phyloP scores from a whole-genome alignment of 345 rosid genomes.

The Populus nigra region DNA sequence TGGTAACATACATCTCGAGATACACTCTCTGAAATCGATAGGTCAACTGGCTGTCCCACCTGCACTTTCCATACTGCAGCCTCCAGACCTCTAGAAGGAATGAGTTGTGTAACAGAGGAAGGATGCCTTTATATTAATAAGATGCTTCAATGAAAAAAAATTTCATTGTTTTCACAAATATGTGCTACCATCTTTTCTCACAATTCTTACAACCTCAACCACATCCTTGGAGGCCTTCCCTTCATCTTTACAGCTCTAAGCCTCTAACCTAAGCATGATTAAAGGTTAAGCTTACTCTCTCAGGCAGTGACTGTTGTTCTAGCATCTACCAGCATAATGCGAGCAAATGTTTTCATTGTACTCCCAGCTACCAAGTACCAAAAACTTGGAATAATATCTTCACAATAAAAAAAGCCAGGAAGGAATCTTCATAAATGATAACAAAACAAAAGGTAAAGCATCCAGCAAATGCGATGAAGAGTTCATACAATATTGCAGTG shows the following conservation, averaged over 20 bases:
- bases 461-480: conserved; percentile 3
- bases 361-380: background rate
- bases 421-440: background rate
- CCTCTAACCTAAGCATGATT: background rate
- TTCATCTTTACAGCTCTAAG: background rate
- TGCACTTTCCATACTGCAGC: background rate
- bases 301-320: background rate
- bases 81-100: background rate
- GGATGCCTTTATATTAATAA: background rate
- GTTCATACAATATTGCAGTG: background rate
- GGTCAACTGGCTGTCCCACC: background rate
- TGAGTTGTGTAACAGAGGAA: background rate
- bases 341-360: background rate
- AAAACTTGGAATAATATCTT: background rate
- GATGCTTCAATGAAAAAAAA: background rate
- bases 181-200: background rate
- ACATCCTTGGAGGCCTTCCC: background rate
- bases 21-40: background rate
- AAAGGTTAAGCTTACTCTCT: background rate
- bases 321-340: background rate
- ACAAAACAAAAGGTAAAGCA: background rate
- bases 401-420: background rate
- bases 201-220: background rate
- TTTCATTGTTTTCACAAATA: background rate
- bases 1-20: background rate